Evolutionary conservation across 805 yeast genomes (phyloP).

Genomic region (Ascoidea rubescens): DNA sequence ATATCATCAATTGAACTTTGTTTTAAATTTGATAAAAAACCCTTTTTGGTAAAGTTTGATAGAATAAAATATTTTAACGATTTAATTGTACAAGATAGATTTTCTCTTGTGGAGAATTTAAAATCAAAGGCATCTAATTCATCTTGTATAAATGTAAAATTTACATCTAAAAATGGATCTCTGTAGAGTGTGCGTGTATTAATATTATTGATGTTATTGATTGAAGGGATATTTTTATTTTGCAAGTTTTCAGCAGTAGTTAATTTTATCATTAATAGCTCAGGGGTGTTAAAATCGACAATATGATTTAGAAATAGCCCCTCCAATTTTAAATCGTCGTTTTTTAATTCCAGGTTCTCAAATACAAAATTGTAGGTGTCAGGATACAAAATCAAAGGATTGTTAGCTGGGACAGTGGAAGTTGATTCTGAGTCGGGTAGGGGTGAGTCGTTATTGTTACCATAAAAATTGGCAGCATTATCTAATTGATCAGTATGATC

Average conservation of each 20-base stretch:
- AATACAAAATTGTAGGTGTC: neutral
- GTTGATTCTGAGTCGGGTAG: neutral
- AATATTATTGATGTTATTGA: too few species aligned
- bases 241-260: neutral
- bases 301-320: too few species aligned
- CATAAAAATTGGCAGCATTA: too few species aligned
- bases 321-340: neutral
- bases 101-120: neutral
- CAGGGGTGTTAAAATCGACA: too few species aligned
- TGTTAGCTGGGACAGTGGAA: neutral
- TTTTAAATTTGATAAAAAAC: too few species aligned
- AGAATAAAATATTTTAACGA: neutral
- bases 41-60: neutral
- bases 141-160: neutral
- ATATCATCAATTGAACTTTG: neutral
- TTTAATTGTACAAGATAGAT: neutral
- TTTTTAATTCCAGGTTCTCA: neutral
- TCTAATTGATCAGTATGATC: too few species aligned
- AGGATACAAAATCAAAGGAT: neutral
- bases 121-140: neutral
- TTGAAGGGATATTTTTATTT: too few species aligned
- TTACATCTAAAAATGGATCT: neutral
- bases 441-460: too few species aligned
- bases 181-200: too few species aligned
- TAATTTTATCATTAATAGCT: too few species aligned